Base-by-base conservation (phyloP, 169 alveolate species). In the Plasmodium gaboni region DNA sequence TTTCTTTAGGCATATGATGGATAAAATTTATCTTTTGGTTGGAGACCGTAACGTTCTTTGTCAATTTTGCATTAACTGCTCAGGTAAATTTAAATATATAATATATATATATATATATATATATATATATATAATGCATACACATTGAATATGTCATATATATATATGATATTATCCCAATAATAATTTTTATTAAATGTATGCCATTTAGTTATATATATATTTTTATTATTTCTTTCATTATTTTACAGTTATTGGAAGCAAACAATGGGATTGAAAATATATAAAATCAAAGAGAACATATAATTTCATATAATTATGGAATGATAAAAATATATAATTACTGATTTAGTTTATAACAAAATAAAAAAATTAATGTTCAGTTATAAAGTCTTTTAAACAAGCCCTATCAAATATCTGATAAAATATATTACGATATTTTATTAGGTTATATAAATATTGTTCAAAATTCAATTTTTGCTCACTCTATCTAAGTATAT, bases 21-120 rank as follows among this genome's bases (percentile, higher is more conserved):
- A 89, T 32, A 90, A 91, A 57, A 55, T 90, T 19, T 88, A 74
- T 57, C 78, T 90, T 19, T 65, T 87, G 38, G 94, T 93, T 12
- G 94, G 91, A 15, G 96, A 92, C 10, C 92, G 88, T 64, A 78
- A 67, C 19, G 91, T 93, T 24, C 71, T 91, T 57, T 93, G 96
- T 88, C 96, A 93, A 46, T 94, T 93, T 53, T 93, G 96, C 65
- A 74, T 93, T 42, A 93, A 89, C 73, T 93, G 96, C 80, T 91
- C 96, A 15, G 94, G 91, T 42, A 88, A 44, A 55, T 88, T 50
- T 7, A 50, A 64, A 73, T 68, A 87, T 22, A 67, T 67, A 73
- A 70, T 51, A 64, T 50, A 19, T 9, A 68, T 42, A 70, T 42
- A 78, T n/a, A 19, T 42, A 70, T 42, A 78, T n/a, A 19, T 12